phyloP scores from a whole-genome alignment of 2,329 filamentous ascomycete species.

The Epichloe typhina region DNA sequence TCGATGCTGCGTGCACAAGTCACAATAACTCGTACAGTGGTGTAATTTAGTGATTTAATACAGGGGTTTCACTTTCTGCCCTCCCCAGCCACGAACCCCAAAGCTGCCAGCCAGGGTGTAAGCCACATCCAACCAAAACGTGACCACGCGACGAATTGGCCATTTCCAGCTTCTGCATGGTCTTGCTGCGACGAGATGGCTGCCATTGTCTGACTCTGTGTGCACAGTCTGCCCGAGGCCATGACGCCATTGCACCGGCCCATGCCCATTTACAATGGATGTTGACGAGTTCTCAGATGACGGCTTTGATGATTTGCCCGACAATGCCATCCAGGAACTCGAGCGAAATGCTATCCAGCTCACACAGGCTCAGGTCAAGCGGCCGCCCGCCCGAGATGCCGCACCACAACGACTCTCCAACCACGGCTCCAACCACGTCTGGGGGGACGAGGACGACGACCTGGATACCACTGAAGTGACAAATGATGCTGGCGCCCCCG shows the following conservation, averaged over 20 bases:
- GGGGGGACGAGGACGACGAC: conserved; percentile 41
- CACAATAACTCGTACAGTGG: too few species aligned
- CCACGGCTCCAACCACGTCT: conserved; percentile 17
- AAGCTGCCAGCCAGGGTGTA: not conserved
- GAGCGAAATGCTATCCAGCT: conserved; percentile 50
- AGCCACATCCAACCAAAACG: conserved; percentile 1
- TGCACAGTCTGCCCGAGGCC: not conserved
- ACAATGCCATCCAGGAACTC: conserved; percentile 45
- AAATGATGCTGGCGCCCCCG: conserved; percentile 30
- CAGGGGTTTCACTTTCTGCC: not conserved
- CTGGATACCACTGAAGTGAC: conserved; percentile 45
- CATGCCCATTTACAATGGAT: conserved; percentile 20
- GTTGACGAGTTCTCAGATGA: conserved; percentile 51
- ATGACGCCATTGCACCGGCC: conserved; percentile 7
- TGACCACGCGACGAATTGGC: conserved; percentile 8
- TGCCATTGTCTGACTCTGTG: not conserved
- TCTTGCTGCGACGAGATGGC: not conserved
- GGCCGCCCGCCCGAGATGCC: conserved; percentile 11
- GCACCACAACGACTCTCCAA: conserved; percentile 12
- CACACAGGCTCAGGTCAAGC: conserved; percentile 32
- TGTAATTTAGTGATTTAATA: too few species aligned
- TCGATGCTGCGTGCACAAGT: too few species aligned
- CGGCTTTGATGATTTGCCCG: conserved; percentile 47
- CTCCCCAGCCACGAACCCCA: not conserved
- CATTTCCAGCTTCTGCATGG: not conserved